A percentile compares a stretch with the other conserved stretches of the same genome.
phyloP scores from a whole-genome alignment of 768 basidiomycete genomes.

The Nidularia sp. region DNA sequence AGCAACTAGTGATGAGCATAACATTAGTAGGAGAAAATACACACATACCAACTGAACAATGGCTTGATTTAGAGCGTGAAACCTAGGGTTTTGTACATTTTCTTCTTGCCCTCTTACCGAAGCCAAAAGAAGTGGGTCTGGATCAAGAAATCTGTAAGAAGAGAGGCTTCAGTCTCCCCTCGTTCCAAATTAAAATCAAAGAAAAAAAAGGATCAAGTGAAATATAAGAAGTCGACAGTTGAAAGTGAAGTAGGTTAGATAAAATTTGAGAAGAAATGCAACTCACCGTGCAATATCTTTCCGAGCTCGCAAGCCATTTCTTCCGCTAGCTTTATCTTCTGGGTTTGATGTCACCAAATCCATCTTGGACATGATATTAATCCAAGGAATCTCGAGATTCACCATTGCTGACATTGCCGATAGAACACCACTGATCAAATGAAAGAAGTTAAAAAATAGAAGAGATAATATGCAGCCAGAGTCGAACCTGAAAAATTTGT shows the following conservation, averaged over 20 bases:
- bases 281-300: conserved; percentile 82
- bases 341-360: conserved; percentile 77
- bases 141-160: conserved; percentile 76
- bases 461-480: neutral
- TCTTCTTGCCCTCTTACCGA: conserved; percentile 57
- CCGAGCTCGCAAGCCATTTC: conserved; percentile 69
- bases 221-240: neutral
- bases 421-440: conserved; percentile 71
- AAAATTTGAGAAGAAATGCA: neutral
- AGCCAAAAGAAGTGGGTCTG: conserved; percentile 85
- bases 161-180: neutral
- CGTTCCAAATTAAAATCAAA: neutral
- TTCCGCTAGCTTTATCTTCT: conserved; percentile 55
- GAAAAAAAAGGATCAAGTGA: neutral
- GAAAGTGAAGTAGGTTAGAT: neutral
- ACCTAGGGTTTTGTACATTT: conserved; percentile 64
- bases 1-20: neutral
- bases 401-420: conserved; percentile 99
- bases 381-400: conserved; percentile 93
- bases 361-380: conserved; percentile 99
- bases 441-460: neutral
- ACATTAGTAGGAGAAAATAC: neutral
- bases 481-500: conserved; percentile 89
- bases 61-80: conserved; percentile 91
- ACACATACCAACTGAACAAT: conserved; percentile 84